phyloP scores from a whole-genome alignment of 257 asterid species.

The Scutellaria baicalensis region DNA sequence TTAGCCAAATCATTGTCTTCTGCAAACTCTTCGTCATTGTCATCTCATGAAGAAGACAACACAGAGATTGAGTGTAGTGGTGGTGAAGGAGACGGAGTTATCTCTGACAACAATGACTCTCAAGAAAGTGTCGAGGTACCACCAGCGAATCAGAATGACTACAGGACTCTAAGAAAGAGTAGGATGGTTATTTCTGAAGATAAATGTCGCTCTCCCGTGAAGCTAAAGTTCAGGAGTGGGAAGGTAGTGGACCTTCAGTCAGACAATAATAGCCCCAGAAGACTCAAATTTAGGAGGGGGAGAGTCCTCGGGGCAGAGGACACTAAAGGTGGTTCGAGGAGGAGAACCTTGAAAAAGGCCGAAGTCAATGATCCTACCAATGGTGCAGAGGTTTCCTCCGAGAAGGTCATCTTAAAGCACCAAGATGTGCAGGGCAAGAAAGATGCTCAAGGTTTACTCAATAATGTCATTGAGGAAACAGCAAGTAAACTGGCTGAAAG shows the following conservation, averaged over 20 bases:
- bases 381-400: constrained; percentile 16
- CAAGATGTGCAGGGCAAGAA: constrained; percentile 61
- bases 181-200: constrained; percentile 28
- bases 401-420: constrained; percentile 56
- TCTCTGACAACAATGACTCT: constrained; percentile 7
- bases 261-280: constrained; percentile 46
- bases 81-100: constrained; percentile 7
- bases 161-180: constrained; percentile 29
- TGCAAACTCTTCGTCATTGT: constrained; percentile 22
- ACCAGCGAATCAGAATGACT: constrained; percentile 21
- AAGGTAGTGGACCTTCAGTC: constrained; percentile 57
- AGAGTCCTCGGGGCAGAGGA: constrained; percentile 35
- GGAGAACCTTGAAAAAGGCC: constrained; percentile 33
- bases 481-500: constrained; percentile 78
- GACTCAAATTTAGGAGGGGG: constrained; percentile 52
- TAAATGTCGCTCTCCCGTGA: constrained; percentile 33
- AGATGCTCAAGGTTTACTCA: constrained; percentile 64
- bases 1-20: constrained; percentile 21
- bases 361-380: constrained; percentile 18
- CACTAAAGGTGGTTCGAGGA: constrained; percentile 30
- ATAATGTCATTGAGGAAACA: constrained; percentile 78
- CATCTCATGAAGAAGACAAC: constrained; percentile 28
- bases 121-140: constrained; percentile 14
- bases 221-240: constrained; percentile 64
- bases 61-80: background rate